A percentile compares a stretch with the other conserved stretches of the same genome.
phyloP scores from a whole-genome alignment of 805 yeast genomes.

The Kazachstania kunashirensis region DNA sequence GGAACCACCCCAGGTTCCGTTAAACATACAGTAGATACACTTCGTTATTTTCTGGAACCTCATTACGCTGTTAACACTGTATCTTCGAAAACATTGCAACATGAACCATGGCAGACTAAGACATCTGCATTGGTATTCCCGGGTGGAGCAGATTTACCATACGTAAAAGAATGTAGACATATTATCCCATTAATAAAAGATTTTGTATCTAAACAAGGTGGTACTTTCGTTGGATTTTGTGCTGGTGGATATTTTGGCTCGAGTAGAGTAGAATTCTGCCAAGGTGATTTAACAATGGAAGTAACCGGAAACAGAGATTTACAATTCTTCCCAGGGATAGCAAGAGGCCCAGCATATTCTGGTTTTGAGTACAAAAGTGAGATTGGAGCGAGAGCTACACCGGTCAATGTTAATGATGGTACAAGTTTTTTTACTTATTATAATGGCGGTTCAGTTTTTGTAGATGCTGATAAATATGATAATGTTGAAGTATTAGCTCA shows the following conservation, averaged over 20 bases:
- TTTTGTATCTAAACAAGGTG: slow-evolving; percentile 68
- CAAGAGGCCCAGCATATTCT: slow-evolving; percentile 68
- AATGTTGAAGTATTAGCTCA: slow-evolving; percentile 66
- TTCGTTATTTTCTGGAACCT: slow-evolving; percentile 70
- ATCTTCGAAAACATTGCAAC: slow-evolving; percentile 47
- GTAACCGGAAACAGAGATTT: slow-evolving; percentile 83
- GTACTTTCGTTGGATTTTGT: slow-evolving; percentile 78
- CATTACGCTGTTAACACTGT: slow-evolving; percentile 77
- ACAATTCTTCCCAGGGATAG: slow-evolving; percentile 69
- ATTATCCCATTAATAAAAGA: slow-evolving; percentile 50
- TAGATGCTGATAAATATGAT: slow-evolving; percentile 52
- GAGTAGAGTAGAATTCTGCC: slow-evolving; percentile 70
- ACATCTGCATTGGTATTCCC: slow-evolving; percentile 79
- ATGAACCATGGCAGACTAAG: slow-evolving; percentile 83
- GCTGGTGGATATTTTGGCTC: slow-evolving; percentile 92
- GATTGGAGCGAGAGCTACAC: slow-evolving; percentile 58
- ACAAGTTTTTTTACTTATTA: slow-evolving; percentile 39
- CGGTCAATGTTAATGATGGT: slow-evolving; percentile 33
- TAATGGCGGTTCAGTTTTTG: slow-evolving; percentile 87
- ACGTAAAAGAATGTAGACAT: slow-evolving; percentile 65
- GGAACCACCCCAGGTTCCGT: slow-evolving; percentile 87
- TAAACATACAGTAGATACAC: slow-evolving; percentile 69
- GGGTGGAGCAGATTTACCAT: slow-evolving; percentile 94
- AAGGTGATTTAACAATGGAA: slow-evolving; percentile 58
- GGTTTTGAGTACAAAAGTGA: slow-evolving; percentile 79